Conservation (phyloP, 1,139 yeast genomes). For the Scheffersomyces insectosa region DNA sequence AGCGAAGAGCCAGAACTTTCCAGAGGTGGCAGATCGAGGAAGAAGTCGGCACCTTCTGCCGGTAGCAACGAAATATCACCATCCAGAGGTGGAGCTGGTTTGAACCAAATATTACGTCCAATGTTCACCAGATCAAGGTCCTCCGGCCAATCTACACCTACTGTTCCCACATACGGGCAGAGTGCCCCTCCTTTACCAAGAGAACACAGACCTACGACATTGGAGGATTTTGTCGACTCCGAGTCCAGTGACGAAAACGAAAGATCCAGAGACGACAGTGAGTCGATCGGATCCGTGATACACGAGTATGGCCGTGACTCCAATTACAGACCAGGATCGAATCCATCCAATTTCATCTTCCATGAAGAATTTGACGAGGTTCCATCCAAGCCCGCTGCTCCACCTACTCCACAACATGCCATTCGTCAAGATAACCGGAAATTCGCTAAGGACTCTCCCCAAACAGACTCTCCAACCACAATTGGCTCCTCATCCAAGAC, state of each 20-base stretch:
- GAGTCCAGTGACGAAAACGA: slow-evolving; percentile 23
- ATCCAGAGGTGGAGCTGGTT: slow-evolving; percentile 9
- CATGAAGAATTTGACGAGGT: not conserved
- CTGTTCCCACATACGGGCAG: slow-evolving; percentile 3
- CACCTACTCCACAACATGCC: too few species aligned
- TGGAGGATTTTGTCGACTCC: slow-evolving; percentile 47
- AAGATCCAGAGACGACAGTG: not conserved
- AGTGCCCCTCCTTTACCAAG: slow-evolving; percentile 1
- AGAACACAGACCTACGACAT: slow-evolving; percentile 19
- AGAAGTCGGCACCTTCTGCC: not conserved
- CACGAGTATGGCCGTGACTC: not conserved
- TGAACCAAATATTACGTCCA: slow-evolving; percentile 19
- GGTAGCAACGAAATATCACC: slow-evolving; percentile 9
- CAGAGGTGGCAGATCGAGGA: slow-evolving; percentile 3
- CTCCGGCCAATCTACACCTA: slow-evolving; percentile 10
- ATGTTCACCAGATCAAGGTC: slow-evolving; percentile 23
- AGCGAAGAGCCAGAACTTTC: slow-evolving; percentile 25
- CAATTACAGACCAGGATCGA: slow-evolving; percentile 2
- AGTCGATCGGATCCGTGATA: not conserved
- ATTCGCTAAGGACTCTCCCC: too few species aligned
- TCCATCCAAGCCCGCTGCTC: not conserved
- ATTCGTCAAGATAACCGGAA: too few species aligned
- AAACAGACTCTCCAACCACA: too few species aligned
- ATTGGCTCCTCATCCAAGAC: not conserved
- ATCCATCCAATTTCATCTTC: slow-evolving; percentile 1